Percentiles rank a stretch among this genome's conserved stretches.
Evolutionary conservation across 2,329 filamentous ascomycete species (phyloP).

Genomic region (Colletotrichum navitas): DNA sequence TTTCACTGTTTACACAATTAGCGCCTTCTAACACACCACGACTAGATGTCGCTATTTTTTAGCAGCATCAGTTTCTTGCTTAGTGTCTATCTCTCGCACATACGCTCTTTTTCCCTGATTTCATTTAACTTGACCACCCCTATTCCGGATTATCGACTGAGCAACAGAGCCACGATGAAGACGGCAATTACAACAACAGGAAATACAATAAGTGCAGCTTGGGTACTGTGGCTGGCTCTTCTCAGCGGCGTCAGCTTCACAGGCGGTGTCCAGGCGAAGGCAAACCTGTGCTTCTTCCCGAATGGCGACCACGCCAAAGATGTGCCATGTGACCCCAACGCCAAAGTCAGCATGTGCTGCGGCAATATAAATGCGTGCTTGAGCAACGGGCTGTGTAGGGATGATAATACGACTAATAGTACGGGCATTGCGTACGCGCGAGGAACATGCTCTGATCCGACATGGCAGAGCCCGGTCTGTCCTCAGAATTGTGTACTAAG

Average conservation of each 20-base stretch:
- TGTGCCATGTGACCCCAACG: slow-evolving; percentile 38
- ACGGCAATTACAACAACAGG: background rate
- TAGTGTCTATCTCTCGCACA: too few relatives aligned
- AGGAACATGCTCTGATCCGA: slow-evolving; percentile 38
- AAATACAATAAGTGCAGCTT: slow-evolving; percentile 12
- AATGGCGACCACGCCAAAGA: slow-evolving; percentile 33
- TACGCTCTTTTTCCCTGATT: too few relatives aligned
- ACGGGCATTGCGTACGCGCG: slow-evolving; percentile 37
- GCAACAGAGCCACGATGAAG: slow-evolving; percentile 7
- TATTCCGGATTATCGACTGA: background rate
- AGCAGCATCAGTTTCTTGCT: too few relatives aligned
- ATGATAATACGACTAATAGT: slow-evolving; percentile 30
- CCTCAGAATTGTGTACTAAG: slow-evolving; percentile 34
- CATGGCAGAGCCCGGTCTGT: slow-evolving; percentile 38
- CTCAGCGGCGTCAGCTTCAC: slow-evolving; percentile 8
- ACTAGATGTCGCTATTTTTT: too few relatives aligned
- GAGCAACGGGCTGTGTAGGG: slow-evolving; percentile 39
- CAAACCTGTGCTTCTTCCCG: slow-evolving; percentile 36
- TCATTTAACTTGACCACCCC: too few relatives aligned
- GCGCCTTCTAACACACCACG: too few relatives aligned
- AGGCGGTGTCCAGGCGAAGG: slow-evolving; percentile 15
- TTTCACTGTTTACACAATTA: too few relatives aligned
- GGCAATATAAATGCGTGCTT: slow-evolving; percentile 34
- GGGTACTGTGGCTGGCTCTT: slow-evolving; percentile 21
- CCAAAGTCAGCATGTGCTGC: slow-evolving; percentile 41